These are phyloP conservation scores for Stagonosporopsis rhizophila DNA, from an alignment of 2,329 filamentous ascomycete genomes.

Conservation along the genomic window DNA sequence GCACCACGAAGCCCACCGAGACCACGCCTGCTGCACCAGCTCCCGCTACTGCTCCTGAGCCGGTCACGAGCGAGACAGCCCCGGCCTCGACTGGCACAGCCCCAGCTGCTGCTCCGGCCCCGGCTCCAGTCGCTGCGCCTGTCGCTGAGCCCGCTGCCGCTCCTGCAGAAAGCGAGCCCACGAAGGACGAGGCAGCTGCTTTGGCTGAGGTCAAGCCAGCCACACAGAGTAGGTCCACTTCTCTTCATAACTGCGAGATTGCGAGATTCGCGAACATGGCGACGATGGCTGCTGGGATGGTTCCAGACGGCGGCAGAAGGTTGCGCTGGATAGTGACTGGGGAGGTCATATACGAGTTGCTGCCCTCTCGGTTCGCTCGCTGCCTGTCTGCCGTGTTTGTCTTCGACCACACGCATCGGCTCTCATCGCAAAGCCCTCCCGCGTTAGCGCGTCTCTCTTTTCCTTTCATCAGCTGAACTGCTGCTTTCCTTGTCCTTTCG, in stretches of 20 bases:
- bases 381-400: neutral
- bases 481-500: conserved; percentile 16
- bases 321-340: conserved; percentile 24
- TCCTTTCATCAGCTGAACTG: conserved; percentile 1
- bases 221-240: conserved; percentile 44
- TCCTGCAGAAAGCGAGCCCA: conserved; percentile 28
- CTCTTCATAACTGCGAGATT: conserved; percentile 21
- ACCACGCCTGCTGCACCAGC: conserved; percentile 43
- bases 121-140: conserved; percentile 29
- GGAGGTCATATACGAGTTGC: conserved; percentile 12
- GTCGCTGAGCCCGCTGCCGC: conserved; percentile 15
- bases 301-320: conserved; percentile 32
- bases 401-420: neutral
- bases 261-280: conserved; percentile 9
- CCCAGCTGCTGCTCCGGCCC: conserved; percentile 17
- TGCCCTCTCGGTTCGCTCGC: neutral
- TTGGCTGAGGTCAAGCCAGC: conserved; percentile 44
- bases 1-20: conserved; percentile 42
- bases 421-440: neutral
- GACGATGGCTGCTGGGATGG: conserved; percentile 25
- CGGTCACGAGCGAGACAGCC: conserved; percentile 19
- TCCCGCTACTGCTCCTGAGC: conserved; percentile 32
- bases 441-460: neutral
- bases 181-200: conserved; percentile 38
- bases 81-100: conserved; percentile 12